Evolutionary conservation across 768 basidiomycete species (phyloP).

Genomic region (Suillus sp.): DNA sequence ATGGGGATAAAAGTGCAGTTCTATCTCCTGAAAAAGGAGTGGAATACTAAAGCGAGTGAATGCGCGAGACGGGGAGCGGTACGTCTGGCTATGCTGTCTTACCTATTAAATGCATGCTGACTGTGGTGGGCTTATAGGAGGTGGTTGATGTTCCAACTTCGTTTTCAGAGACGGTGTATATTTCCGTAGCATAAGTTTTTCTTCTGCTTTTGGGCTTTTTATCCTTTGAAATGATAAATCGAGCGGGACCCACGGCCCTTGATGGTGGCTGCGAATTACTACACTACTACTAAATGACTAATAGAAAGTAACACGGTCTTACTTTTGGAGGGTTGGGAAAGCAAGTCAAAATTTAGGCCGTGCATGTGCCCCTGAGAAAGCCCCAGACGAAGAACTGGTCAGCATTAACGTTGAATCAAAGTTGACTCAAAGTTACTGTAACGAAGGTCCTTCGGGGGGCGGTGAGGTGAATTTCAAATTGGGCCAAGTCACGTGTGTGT

Average conservation of each 20-base stretch:
- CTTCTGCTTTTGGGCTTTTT: neutral
- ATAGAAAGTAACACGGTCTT: neutral
- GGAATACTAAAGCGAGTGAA: slow-evolving; percentile 9
- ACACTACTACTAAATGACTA: neutral
- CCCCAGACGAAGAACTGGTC: neutral
- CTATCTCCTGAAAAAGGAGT: slow-evolving; percentile 11
- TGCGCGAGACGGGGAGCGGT: slow-evolving; percentile 11
- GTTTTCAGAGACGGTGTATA: neutral
- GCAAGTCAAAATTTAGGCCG: neutral
- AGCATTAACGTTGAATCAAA: neutral
- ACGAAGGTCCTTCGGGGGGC: neutral
- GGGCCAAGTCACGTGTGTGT: slow-evolving; percentile 15
- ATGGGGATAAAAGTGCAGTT: slow-evolving; percentile 12
- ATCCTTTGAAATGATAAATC: neutral
- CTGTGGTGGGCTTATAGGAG: neutral
- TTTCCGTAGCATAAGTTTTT: neutral
- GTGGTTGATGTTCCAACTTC: neutral
- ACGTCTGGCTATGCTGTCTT: neutral
- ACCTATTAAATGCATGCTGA: slow-evolving; percentile 1
- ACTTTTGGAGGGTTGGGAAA: neutral
- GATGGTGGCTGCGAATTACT: neutral
- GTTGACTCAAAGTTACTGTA: neutral
- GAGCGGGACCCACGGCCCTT: neutral
- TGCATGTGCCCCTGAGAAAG: neutral
- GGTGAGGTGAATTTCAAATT: slow-evolving; percentile 27